These are phyloP conservation scores for Afroboletus lepidellus DNA, from an alignment of 1,284 basidiomycete species.

Conservation along the genomic window DNA sequence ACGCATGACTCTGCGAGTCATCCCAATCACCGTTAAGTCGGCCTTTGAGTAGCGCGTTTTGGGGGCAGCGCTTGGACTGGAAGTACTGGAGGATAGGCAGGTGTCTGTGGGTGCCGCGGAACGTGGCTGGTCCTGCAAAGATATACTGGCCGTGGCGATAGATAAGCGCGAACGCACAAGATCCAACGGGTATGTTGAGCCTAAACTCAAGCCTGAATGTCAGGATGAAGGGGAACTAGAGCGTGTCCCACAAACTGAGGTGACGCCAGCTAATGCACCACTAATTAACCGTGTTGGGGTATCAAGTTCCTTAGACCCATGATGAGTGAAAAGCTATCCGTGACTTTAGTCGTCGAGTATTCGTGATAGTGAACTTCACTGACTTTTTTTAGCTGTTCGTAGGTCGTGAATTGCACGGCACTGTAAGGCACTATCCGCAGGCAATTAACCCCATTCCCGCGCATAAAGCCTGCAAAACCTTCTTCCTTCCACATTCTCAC, in stretches of 20 bases:
- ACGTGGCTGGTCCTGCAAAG: constrained; percentile 32
- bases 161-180: constrained; percentile 90
- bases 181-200: constrained; percentile 91
- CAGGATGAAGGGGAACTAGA: constrained; percentile 17
- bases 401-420: constrained; percentile 86
- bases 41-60: constrained; percentile 42
- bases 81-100: constrained; percentile 36
- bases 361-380: constrained; percentile 14
- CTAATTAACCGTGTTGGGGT: constrained; percentile 79
- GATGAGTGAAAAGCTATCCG: constrained; percentile 65
- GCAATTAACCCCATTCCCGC: constrained; percentile 92
- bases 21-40: constrained; percentile 80
- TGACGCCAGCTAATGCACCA: constrained; percentile 89
- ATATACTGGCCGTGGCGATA: constrained; percentile 82
- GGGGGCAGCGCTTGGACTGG: constrained; percentile 43
- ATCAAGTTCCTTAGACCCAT: constrained; percentile 73
- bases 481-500: constrained; percentile 91
- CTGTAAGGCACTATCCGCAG: constrained; percentile 81
- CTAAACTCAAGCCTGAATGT: constrained; percentile 37
- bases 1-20: constrained; percentile 86
- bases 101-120: constrained; percentile 22
- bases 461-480: constrained; percentile 89
- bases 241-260: constrained; percentile 70
- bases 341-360: constrained; percentile 10
- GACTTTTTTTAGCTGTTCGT: constrained; percentile 86